Conservation (phyloP, 164 flowering plant genomes). For the Warburgia ugandensis region DNA sequence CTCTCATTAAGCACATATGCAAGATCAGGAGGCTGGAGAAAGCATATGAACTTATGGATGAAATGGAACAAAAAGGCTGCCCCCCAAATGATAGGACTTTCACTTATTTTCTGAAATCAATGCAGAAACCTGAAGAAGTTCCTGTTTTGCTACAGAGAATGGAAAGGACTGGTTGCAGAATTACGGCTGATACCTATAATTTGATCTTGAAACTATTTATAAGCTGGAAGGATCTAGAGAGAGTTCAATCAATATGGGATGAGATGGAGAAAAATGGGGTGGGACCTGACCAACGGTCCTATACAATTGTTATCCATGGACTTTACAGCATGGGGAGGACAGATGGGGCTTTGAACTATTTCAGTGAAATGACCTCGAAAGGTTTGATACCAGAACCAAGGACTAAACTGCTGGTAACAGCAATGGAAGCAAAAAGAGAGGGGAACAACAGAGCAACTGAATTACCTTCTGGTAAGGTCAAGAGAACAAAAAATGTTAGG, state of each 20-base stretch:
- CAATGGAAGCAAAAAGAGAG: too few species aligned
- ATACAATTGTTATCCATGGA: conserved; percentile 79
- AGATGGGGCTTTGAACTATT: conserved; percentile 49
- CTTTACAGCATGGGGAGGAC: conserved; percentile 37
- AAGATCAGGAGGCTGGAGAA: conserved; percentile 69
- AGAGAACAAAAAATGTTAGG: too few species aligned
- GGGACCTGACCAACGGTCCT: conserved; percentile 75
- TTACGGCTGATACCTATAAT: conserved; percentile 51
- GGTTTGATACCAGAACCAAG: conserved; percentile 80
- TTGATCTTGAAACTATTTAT: conserved; percentile 56
- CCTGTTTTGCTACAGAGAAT: conserved; percentile 49
- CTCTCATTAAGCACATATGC: conserved; percentile 79
- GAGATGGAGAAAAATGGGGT: conserved; percentile 75
- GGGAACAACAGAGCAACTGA: too few species aligned
- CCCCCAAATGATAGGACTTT: conserved; percentile 62
- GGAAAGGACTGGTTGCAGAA: conserved; percentile 44
- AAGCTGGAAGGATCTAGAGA: conserved; percentile 44
- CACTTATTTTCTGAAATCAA: conserved; percentile 46
- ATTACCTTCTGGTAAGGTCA: too few species aligned
- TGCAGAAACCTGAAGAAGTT: conserved; percentile 51
- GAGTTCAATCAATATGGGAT: conserved; percentile 43
- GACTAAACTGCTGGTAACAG: conserved; percentile 52
- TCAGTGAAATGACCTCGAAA: conserved; percentile 55
- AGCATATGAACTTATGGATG: conserved; percentile 57
- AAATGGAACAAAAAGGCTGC: conserved; percentile 63